Percentiles rank a stretch among this genome's conserved stretches.
Conservation (phyloP, 2,329 filamentous ascomycete genomes). For the Boeremia lycopersici region DNA sequence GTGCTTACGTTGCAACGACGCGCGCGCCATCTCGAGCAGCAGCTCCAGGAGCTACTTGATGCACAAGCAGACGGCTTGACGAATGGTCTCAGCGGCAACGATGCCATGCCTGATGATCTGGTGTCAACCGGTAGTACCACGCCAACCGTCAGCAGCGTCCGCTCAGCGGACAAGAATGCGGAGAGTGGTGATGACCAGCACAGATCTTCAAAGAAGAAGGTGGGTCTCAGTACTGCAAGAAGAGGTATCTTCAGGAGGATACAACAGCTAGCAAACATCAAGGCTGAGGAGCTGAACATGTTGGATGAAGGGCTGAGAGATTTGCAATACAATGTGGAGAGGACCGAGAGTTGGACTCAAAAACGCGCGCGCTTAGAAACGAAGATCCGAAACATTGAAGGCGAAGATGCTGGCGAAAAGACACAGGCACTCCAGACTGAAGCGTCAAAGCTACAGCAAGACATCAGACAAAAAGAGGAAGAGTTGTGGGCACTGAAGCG, state of each 20-base stretch:
- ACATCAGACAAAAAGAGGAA: slow-evolving; percentile 71
- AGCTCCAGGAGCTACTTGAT: slow-evolving; percentile 65
- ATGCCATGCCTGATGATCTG: slow-evolving; percentile 47
- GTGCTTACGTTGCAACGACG: slow-evolving; percentile 59
- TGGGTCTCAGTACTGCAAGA: slow-evolving; percentile 67
- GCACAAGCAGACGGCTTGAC: slow-evolving; percentile 65
- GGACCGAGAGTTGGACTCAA: slow-evolving; percentile 63
- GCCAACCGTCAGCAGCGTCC: slow-evolving; percentile 52
- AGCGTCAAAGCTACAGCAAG: slow-evolving; percentile 60
- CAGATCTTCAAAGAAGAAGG: slow-evolving; percentile 56
- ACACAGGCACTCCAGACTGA: slow-evolving; percentile 58
- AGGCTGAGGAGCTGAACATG: slow-evolving; percentile 69
- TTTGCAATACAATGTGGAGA: slow-evolving; percentile 63
- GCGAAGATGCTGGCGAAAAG: slow-evolving; percentile 63
- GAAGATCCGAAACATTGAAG: slow-evolving; percentile 62
- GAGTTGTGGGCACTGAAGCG: slow-evolving; percentile 66
- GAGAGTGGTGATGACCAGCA: slow-evolving; percentile 25
- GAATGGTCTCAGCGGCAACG: slow-evolving; percentile 52
- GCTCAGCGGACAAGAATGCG: slow-evolving; percentile 35
- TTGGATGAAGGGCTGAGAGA: slow-evolving; percentile 63
- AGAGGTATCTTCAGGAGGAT: slow-evolving; percentile 69
- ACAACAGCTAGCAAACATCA: slow-evolving; percentile 67
- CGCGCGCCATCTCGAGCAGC: slow-evolving; percentile 60
- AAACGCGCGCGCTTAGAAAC: slow-evolving; percentile 62
- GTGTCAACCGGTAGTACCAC: slow-evolving; percentile 58